Base-by-base conservation (phyloP, 2,329 filamentous ascomycete species). In the Scortechinia acanthostroma region DNA sequence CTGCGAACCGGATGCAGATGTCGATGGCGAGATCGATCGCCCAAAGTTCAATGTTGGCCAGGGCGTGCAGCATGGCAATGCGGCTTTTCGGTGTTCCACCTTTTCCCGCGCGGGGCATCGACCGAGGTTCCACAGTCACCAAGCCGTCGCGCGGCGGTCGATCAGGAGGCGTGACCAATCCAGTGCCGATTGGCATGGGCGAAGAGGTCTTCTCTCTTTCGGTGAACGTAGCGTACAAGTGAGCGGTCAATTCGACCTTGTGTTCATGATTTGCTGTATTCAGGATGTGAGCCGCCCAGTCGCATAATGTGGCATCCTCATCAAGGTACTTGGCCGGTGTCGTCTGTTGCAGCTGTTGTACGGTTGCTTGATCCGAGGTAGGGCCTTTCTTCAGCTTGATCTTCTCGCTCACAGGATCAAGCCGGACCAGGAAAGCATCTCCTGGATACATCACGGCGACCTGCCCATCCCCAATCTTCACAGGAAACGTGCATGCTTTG, bases 41-140 rank as follows among this genome's bases (percentile, higher is more conserved):
- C 68, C 68, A 71, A 20, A 68, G 59, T 51, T 71, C 68, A 20
- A 71, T 70, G 44, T 70, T 71, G 16, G 68, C 68, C n/a, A 70
- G 53, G 1, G 67, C 66, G 45, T 71, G 68, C 4, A 71, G 57
- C 64, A 71, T 70, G 16, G 63, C 58, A 40, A 70, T 65, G 20
- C 68, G 58, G 46, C 66, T 70, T 48, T 64, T 70, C 22, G 66
- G 46, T 3, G 58, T 64, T 4, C 68, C 68, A n/a, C 64, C 68
- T 42, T 61, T 60, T 33, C 67, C 62, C 2, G 60, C 52, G 5
- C 56, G 62, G 4, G 65, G 68, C 59, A 68, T 69, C 15, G 55
- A 55, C 42, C 63, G 56, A 1, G 67, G 63, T 21, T 61, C 56
- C 33, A 71, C 59, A 19, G 61, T 58, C 20, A 53, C 53, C 37